Evolutionary conservation across 2,329 filamentous ascomycete genomes (phyloP), one percentile per base, ranked within the genome.

Genomic region (Claviceps sp.): DNA sequence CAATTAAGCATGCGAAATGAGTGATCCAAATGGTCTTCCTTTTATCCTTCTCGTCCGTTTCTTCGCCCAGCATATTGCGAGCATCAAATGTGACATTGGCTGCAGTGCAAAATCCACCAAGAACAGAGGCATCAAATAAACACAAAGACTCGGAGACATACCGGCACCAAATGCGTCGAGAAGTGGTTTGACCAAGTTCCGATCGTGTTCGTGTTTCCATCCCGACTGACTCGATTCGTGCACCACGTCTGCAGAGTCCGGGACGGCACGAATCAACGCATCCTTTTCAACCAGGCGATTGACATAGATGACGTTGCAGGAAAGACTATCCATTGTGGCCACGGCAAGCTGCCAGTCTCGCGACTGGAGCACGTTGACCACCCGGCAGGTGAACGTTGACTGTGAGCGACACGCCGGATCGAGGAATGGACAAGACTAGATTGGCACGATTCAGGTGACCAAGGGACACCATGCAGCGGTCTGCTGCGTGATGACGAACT

Each of bases 291-390:
- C 72, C 55, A 70, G 68, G 60, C 75, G 75, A 67, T 80, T 76
- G 59, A 81, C 76, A 58, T 81, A 82, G 56, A 82, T 76, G 58
- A 81, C 72, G 63, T 80, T 76, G 63, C 76, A 80, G 54, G 70
- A 68, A 61, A 74, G 71, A 62, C 70, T 71, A 65, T 81, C 77
- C 78, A 81, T 81, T 63, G 67, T 73, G 70, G 69, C 67, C 69
- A 70, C 67, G 63, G 69, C 66, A 70, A 72, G 74, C 75, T 75
- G 72, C 76, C 75, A 79, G 77, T 77, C 77, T 74, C 67, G 65
- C 71, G 76, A 79, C 76, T 71, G 76, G 74, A 75, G 71, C 75
- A 72, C 74, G 74, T 74, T 70, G 70, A 68, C 74, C 74, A 70
- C 71, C 61, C 60, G 62, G 61, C 63, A 61, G 49, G 56, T 52